phyloP scores from a whole-genome alignment of 768 basidiomycete genomes.

The Grammothele lineata region DNA sequence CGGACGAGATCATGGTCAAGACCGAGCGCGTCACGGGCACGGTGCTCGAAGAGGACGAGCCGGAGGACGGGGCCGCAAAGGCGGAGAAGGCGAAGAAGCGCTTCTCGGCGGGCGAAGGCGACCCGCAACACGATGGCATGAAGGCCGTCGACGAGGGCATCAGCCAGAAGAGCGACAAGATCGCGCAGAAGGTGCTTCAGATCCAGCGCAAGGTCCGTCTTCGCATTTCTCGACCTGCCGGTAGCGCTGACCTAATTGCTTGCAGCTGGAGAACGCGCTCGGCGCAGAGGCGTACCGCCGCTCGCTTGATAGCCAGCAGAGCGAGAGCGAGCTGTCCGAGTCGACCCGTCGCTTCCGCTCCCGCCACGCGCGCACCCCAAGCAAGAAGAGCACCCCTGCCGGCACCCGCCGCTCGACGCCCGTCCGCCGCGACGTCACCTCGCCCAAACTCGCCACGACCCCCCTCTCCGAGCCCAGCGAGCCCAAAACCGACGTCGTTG shows the following conservation, averaged over 20 bases:
- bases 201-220: conserved; percentile 86
- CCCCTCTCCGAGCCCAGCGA: conserved; percentile 10
- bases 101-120: conserved; percentile 69
- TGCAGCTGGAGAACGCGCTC: conserved; percentile 72
- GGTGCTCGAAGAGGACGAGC: conserved; percentile 55
- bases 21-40: conserved; percentile 46
- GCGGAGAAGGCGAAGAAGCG: conserved; percentile 59
- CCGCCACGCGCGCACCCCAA: conserved; percentile 11
- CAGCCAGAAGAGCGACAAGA: conserved; percentile 79
- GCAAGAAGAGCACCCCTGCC: conserved; percentile 11
- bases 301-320: conserved; percentile 38
- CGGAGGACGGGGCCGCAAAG: conserved; percentile 35
- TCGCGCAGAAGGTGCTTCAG: conserved; percentile 81
- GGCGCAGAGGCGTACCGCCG: conserved; percentile 49
- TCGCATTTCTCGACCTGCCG: conserved; percentile 27
- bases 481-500: conserved; percentile 11
- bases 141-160: conserved; percentile 84
- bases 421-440: not conserved
- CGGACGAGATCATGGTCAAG: conserved; percentile 24
- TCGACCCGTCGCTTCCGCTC: conserved; percentile 10
- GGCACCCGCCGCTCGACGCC: conserved; percentile 15
- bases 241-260: conserved; percentile 1
- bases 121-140: conserved; percentile 74
- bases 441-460: too few relatives aligned
- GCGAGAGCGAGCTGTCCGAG: conserved; percentile 37